Conservation (phyloP, 768 basidiomycete genomes). For the Cyclocybe aegerita region DNA sequence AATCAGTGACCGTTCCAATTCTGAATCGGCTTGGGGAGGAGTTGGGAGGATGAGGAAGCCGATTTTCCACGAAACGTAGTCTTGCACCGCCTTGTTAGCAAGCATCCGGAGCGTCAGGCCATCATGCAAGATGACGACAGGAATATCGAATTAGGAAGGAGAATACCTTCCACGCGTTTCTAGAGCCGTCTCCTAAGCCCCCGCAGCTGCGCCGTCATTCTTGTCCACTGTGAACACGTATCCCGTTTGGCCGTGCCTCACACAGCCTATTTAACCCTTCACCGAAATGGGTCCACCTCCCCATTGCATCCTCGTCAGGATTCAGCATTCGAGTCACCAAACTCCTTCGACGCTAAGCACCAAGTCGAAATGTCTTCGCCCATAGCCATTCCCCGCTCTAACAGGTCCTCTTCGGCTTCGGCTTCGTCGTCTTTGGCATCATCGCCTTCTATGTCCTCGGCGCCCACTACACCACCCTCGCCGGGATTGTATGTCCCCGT, state of each 20-base stretch:
- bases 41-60: no score
- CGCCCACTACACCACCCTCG: background rate
- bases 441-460: slow-evolving; percentile 2
- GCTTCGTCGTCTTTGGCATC: background rate
- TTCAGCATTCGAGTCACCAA: no score
- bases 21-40: no score
- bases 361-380: slow-evolving; percentile 13
- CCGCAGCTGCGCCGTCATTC: slow-evolving; percentile 4
- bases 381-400: slow-evolving; percentile 15
- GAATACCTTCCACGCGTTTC: slow-evolving; percentile 10
- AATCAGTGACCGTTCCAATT: no score
- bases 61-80: no score
- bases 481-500: slow-evolving; percentile 9
- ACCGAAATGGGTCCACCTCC: background rate
- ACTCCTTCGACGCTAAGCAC: no score
- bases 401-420: slow-evolving; percentile 3
- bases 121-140: no score
- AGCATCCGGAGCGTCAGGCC: no score
- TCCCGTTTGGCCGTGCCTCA: background rate
- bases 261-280: background rate
- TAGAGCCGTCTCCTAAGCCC: slow-evolving; percentile 11
- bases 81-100: no score
- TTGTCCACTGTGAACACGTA: background rate
- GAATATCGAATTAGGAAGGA: background rate
- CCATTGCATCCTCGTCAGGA: background rate